phyloP scores from a whole-genome alignment of 2,329 filamentous ascomycete genomes.

The Zymoseptoria crescenta region DNA sequence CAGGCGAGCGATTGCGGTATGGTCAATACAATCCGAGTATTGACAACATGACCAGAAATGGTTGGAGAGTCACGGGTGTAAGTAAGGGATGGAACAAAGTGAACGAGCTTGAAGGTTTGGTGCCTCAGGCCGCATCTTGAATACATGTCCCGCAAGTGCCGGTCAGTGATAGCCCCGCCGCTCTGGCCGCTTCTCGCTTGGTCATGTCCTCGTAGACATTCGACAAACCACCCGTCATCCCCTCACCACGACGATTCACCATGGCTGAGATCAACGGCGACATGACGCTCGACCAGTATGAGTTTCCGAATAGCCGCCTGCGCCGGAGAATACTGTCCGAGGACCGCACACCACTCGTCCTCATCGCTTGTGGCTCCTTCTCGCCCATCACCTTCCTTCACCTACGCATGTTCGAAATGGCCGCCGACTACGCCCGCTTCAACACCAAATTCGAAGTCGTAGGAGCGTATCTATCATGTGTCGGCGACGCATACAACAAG shows the following conservation, averaged over 20 bases:
- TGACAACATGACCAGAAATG: too few species aligned
- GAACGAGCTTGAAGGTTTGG: too few species aligned
- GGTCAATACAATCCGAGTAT: too few species aligned
- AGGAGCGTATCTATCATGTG: constrained; percentile 77
- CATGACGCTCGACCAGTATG: constrained; percentile 44
- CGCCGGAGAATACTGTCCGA: constrained; percentile 49
- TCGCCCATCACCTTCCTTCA: constrained; percentile 53
- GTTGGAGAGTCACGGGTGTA: too few species aligned
- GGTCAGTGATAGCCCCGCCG: too few species aligned
- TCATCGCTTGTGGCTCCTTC: constrained; percentile 59
- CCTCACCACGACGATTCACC: constrained; percentile 2
- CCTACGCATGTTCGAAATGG: constrained; percentile 83
- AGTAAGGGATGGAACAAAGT: too few species aligned
- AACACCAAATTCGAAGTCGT: constrained; percentile 75
- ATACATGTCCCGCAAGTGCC: too few species aligned
- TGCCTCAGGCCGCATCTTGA: too few species aligned
- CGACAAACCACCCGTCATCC: not conserved
- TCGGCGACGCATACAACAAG: constrained; percentile 71
- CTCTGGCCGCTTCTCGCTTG: too few species aligned
- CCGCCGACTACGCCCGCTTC: constrained; percentile 68
- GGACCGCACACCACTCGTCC: constrained; percentile 54
- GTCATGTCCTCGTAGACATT: too few species aligned
- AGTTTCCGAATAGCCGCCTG: constrained; percentile 55
- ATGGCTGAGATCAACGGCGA: constrained; percentile 21
- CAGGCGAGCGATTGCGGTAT: too few species aligned